Conservation (phyloP, 1,284 basidiomycete species). For the Trichosporon inkin region DNA sequence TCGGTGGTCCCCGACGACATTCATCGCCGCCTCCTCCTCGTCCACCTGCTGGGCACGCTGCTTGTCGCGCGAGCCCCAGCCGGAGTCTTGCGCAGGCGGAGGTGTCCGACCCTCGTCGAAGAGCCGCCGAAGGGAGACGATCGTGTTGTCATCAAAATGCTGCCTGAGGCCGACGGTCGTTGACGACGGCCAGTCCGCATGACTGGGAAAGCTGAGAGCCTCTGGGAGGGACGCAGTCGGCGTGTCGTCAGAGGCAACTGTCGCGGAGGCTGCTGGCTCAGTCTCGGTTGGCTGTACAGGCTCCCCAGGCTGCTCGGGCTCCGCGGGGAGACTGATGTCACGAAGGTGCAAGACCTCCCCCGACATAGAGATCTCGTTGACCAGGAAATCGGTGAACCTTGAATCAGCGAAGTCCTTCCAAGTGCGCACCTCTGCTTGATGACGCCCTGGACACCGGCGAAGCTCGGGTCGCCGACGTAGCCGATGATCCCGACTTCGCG, state of each 20-base stretch:
- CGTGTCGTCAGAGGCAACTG: background rate
- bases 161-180: conserved; percentile 59
- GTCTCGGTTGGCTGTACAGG: background rate
- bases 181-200: conserved; percentile 62
- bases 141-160: conserved; percentile 61
- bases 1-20: conserved; percentile 28
- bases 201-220: conserved; percentile 29
- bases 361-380: conserved; percentile 78
- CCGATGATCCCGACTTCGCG: conserved; percentile 85
- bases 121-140: conserved; percentile 65
- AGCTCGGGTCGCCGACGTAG: conserved; percentile 68
- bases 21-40: conserved; percentile 38
- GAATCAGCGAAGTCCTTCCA: background rate
- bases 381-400: conserved; percentile 92
- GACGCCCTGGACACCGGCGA: conserved; percentile 70
- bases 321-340: conserved; percentile 54
- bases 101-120: conserved; percentile 71
- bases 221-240: background rate
- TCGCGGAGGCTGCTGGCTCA: background rate
- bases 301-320: conserved; percentile 39
- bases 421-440: conserved; percentile 81
- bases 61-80: conserved; percentile 45
- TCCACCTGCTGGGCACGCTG: conserved; percentile 43
- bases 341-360: conserved; percentile 73
- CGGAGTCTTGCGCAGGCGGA: conserved; percentile 56